phyloP scores from a whole-genome alignment of 768 basidiomycete genomes.

The Lepiota venenata region DNA sequence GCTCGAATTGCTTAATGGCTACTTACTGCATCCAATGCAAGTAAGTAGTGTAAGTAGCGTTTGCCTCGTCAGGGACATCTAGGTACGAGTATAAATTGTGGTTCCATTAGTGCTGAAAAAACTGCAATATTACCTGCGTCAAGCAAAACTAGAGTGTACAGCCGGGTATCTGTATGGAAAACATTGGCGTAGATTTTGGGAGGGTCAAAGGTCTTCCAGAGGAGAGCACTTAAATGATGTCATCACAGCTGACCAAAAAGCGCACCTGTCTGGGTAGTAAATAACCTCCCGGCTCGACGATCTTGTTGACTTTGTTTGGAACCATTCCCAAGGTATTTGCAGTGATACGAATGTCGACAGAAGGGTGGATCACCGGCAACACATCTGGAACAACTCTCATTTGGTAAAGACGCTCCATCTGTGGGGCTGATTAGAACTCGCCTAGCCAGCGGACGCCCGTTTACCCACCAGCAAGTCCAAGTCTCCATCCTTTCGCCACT shows the following conservation, averaged over 20 bases:
- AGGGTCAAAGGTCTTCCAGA: slow-evolving; percentile 53
- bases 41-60: slow-evolving; percentile 62
- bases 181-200: slow-evolving; percentile 71
- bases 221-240: neutral
- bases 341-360: slow-evolving; percentile 69
- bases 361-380: slow-evolving; percentile 66
- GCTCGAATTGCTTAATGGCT: slow-evolving; percentile 3
- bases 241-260: neutral
- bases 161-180: slow-evolving; percentile 75
- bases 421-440: slow-evolving; percentile 1
- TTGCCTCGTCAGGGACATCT: slow-evolving; percentile 83
- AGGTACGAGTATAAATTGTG: slow-evolving; percentile 10
- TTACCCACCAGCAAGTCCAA: slow-evolving; percentile 79
- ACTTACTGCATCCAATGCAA: slow-evolving; percentile 86
- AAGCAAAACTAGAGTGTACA: slow-evolving; percentile 87
- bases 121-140: slow-evolving; percentile 62
- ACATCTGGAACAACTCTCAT: slow-evolving; percentile 92
- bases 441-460: neutral
- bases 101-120: neutral
- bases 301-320: slow-evolving; percentile 30
- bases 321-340: slow-evolving; percentile 32
- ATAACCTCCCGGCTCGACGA: slow-evolving; percentile 71
- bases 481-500: slow-evolving; percentile 82
- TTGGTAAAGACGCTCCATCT: slow-evolving; percentile 94
- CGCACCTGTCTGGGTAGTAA: slow-evolving; percentile 65